Conservation (phyloP, 768 basidiomycete genomes). For the Rhizopogon rudus region DNA sequence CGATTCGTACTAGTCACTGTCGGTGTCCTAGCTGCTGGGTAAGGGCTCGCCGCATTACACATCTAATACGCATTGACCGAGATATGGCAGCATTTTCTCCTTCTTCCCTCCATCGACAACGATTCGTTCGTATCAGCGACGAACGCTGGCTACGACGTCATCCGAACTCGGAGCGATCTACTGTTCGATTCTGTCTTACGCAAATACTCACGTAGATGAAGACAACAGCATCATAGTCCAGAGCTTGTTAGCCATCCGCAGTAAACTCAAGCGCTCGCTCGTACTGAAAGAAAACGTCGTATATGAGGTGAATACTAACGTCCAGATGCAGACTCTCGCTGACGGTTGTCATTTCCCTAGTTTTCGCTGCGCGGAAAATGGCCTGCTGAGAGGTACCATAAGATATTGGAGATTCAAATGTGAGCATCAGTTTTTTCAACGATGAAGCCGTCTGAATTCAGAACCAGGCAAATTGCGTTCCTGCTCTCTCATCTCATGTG, state of each 20-base stretch:
- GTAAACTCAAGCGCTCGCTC: slow-evolving; percentile 63
- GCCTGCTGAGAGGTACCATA: slow-evolving; percentile 77
- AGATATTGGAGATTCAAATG: slow-evolving; percentile 64
- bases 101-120: slow-evolving; percentile 74
- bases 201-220: slow-evolving; percentile 46
- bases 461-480: slow-evolving; percentile 58
- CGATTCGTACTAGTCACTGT: slow-evolving; percentile 65
- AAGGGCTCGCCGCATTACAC: slow-evolving; percentile 11
- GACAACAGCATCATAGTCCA: slow-evolving; percentile 54
- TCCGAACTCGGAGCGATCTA: slow-evolving; percentile 66
- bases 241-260: slow-evolving; percentile 67
- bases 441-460: background rate
- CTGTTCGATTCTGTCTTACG: slow-evolving; percentile 72
- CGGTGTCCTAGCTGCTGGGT: slow-evolving; percentile 80
- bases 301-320: slow-evolving; percentile 52
- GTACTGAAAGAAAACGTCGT: slow-evolving; percentile 52
- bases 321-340: background rate
- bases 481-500: slow-evolving; percentile 72
- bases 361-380: slow-evolving; percentile 74
- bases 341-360: slow-evolving; percentile 28
- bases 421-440: slow-evolving; percentile 25
- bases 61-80: slow-evolving; percentile 2
- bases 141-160: slow-evolving; percentile 61
- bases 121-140: slow-evolving; percentile 68
- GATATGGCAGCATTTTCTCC: slow-evolving; percentile 49